These are phyloP conservation scores for Biancaea sappan DNA, from an alignment of 306 rosid species.

Conservation along the genomic window DNA sequence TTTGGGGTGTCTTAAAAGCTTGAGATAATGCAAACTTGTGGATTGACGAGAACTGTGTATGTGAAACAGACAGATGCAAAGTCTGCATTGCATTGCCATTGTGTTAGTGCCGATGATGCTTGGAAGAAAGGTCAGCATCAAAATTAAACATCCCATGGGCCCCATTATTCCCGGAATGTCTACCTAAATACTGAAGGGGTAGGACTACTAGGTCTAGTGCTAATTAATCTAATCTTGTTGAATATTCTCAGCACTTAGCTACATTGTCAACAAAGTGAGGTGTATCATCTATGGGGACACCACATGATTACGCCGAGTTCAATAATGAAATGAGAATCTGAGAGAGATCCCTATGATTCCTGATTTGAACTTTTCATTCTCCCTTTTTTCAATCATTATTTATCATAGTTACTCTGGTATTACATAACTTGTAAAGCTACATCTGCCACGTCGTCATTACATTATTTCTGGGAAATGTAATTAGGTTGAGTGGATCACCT, in stretches of 20 bases:
- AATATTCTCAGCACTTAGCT: neutral
- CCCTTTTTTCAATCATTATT: neutral
- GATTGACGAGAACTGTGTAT: conserved; percentile 8
- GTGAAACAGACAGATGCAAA: conserved; percentile 29
- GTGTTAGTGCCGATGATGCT: conserved; percentile 14
- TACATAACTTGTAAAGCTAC: neutral
- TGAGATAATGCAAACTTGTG: conserved; percentile 10
- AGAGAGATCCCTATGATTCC: conserved; percentile 5
- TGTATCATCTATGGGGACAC: conserved; percentile 26
- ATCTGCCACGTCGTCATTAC: conserved; percentile 11
- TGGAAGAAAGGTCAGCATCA: conserved; percentile 36
- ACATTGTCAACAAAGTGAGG: conserved; percentile 34
- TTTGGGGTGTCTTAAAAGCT: neutral
- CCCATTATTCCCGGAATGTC: conserved; percentile 13
- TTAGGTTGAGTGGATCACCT: conserved; percentile 1
- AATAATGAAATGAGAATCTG: conserved; percentile 23
- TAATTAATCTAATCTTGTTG: neutral
- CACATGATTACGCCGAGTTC: conserved; percentile 12
- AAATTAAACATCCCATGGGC: conserved; percentile 34
- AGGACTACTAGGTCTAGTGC: too few relatives aligned
- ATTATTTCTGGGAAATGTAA: conserved; percentile 4
- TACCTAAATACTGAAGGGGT: neutral
- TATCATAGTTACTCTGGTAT: neutral
- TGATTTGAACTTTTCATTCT: neutral
- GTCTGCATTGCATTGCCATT: conserved; percentile 28